These are phyloP conservation scores for Fusarium nodosum DNA, from an alignment of 2,329 filamentous ascomycete species.

Conservation along the genomic window DNA sequence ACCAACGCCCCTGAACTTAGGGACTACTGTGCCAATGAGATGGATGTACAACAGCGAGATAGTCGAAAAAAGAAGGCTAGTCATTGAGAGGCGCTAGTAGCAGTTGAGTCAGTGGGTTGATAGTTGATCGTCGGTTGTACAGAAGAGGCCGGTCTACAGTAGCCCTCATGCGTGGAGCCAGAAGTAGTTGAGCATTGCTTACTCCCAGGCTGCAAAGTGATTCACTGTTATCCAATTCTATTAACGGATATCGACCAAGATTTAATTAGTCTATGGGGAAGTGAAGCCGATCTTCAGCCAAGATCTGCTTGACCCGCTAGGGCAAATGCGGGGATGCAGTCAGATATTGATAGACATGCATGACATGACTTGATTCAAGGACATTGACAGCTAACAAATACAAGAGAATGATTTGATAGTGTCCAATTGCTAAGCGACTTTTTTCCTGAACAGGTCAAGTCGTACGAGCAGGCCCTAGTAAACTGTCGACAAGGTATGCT, in stretches of 20 bases:
- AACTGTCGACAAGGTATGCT: neutral
- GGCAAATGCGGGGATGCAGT: constrained; percentile 24
- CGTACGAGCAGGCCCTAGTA: neutral
- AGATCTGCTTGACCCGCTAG: constrained; percentile 31
- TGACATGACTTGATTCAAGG: neutral
- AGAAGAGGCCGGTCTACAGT: constrained; percentile 7
- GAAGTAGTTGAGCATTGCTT: constrained; percentile 3
- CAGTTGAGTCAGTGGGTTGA: constrained; percentile 4
- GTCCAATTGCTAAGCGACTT: constrained; percentile 3
- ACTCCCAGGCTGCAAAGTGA: neutral
- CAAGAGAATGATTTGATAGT: constrained; percentile 14
- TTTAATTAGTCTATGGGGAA: constrained; percentile 18
- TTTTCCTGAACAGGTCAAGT: neutral
- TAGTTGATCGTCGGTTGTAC: constrained; percentile 25
- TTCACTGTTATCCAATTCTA: neutral
- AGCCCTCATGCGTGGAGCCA: constrained; percentile 10
- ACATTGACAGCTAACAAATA: constrained; percentile 5
- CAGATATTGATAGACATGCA: neutral
- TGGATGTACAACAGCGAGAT: constrained; percentile 1
- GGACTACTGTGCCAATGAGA: neutral
- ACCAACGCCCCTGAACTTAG: constrained; percentile 13
- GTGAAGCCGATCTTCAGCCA: constrained; percentile 23
- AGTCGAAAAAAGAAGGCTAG: constrained; percentile 4
- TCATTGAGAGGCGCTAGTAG: neutral
- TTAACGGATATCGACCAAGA: neutral